Base-by-base conservation (phyloP, 1,284 basidiomycete species). In the Cyathus olla region DNA sequence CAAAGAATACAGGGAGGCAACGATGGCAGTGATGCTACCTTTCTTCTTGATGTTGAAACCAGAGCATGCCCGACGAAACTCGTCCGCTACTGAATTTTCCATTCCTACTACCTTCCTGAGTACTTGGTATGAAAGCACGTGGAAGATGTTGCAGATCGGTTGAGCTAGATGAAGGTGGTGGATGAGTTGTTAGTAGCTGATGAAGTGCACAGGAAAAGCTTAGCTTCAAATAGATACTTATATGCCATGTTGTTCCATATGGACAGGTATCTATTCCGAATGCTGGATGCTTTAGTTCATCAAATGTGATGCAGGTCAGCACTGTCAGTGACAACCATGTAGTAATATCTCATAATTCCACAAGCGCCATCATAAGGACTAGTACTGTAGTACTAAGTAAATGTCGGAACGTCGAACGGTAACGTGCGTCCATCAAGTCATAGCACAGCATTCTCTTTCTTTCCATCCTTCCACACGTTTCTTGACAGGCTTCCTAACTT, bases 1-100 rank as follows among this genome's bases (percentile, higher is more conserved):
- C 29, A 82, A 75, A 46, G 72, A 67, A 62, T 89, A 85, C 52
- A 90, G 79, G 17, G 74, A 66, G 35, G 60, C 65, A 17, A 77
- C 72, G 5, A 85, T 64, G 35, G 72, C 59, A 4, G 67, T 57
- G 57, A 79, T 65, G 56, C 62, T 76, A 31, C 65, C 66, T 42
- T 70, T 68, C 26, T 74, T 73, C 44, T 76, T 74, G 59, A 80
- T 75, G 24, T 78, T 72, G 64, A 84, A 79, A 39, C 69, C 66
- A 21, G 75, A 67, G 64, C 79, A 83, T 21, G 79, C 72, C n/a
- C 69, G 66, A 62, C 72, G 76, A 71, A 87, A 81, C 53, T 66
- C 70, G 40, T 62, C 44, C 19, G 74, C 62, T 3, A 77, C 26
- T 27, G 47, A 24, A 13, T 27, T 49, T 26, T 21, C 22, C 26